Base-by-base conservation (phyloP, 1,284 basidiomycete species). In the Ustilago xerochloae region DNA sequence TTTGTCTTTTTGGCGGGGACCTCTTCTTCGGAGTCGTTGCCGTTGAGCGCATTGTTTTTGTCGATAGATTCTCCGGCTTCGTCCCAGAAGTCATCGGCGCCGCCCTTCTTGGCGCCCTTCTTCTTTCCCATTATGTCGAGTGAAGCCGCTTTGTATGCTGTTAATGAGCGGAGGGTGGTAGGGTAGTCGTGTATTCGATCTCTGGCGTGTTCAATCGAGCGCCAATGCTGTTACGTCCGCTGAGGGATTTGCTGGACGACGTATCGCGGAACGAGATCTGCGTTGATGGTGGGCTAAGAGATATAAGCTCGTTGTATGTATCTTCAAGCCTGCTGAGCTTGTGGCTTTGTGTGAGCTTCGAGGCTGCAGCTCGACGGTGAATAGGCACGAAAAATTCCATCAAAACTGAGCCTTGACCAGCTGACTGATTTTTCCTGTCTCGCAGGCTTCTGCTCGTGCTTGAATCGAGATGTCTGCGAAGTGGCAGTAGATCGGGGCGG, bases 71-170 rank as follows among this genome's bases (percentile, higher is more conserved):
- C 77, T 35, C 68, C 76, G 29, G 76, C 78, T 41, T 80, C 76
- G 30, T 78, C 78, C 78, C 79, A 81, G 60, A 76, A 80, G 63
- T 80, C 78, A 35, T 80, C 78, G 52, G 60, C 71, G 32, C 69
- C 73, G 61, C 76, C 78, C 63, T 79, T 79, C 64, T 64, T 66
- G 38, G 73, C 79, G 58, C 75, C 77, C 64, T 81, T 81, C 56
- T 72, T 72, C 76, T 81, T 81, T 57, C 79, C 79, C 79, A 81
- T 81, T 26, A 33, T 77, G 41, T 43, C 16, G 61, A 35, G 35
- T 20, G 43, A 38, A 33, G 58, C 41, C 48, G 58, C 53, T 57
- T 6, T 32, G 39, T 6, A n/a, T 30, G 49, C 43, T 35, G 49
- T 57, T 35, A 38, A 35, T 8, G 35, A 16, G 24, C 13, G 20